Percentiles rank a stretch among this genome's conserved stretches.
These are phyloP conservation scores for Seiridium unicorne DNA, from an alignment of 2,329 filamentous ascomycete genomes.

Conservation along the genomic window DNA sequence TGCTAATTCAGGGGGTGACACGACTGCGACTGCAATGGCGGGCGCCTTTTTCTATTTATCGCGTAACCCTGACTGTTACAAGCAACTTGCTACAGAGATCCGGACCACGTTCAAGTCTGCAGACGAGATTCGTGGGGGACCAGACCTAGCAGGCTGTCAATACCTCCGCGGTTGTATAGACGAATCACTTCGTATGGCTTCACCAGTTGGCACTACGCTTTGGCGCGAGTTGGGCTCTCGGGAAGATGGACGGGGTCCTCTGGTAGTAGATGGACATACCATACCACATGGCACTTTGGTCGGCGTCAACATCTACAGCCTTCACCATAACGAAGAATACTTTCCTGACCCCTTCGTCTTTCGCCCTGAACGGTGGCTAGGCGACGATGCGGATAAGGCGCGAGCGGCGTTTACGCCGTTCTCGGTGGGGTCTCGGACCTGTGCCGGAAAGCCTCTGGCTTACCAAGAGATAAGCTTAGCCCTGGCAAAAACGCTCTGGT, in stretches of 20 bases:
- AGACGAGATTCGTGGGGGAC: constrained; percentile 24
- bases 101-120: constrained; percentile 30
- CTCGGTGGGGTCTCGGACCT: constrained; percentile 30
- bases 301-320: constrained; percentile 29
- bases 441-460: constrained; percentile 29
- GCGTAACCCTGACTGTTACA: constrained; percentile 23
- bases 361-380: constrained; percentile 32
- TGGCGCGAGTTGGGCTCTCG: constrained; percentile 24
- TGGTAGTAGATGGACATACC: constrained; percentile 19
- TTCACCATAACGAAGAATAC: constrained; percentile 31
- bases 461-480: constrained; percentile 18
- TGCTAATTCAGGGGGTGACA: constrained; percentile 18
- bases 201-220: constrained; percentile 34
- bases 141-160: constrained; percentile 28
- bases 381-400: constrained; percentile 12
- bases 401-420: constrained; percentile 27
- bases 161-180: constrained; percentile 46
- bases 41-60: constrained; percentile 34
- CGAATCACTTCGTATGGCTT: constrained; percentile 43
- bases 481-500: constrained; percentile 17
- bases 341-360: constrained; percentile 25
- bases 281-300: constrained; percentile 32
- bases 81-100: constrained; percentile 27
- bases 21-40: constrained; percentile 27
- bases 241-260: constrained; percentile 10